These are phyloP conservation scores for Lactifluus echinatus DNA, from an alignment of 768 basidiomycete genomes.

Conservation along the genomic window DNA sequence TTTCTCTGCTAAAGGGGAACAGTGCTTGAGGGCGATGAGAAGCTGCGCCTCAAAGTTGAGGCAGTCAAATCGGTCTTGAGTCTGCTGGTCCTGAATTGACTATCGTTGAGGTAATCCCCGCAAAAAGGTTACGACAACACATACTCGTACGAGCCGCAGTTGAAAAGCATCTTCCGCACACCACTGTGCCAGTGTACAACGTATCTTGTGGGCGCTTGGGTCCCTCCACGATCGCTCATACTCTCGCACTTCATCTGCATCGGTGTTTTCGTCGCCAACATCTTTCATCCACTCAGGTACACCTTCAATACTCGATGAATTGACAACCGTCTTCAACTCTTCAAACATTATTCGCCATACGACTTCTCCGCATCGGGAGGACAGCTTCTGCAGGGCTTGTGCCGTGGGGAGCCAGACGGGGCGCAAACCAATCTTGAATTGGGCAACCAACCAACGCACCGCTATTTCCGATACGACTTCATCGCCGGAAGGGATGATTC, in stretches of 20 bases:
- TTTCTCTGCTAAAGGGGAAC: conserved; percentile 68
- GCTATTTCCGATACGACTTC: conserved; percentile 53
- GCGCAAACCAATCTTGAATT: conserved; percentile 87
- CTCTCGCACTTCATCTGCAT: conserved; percentile 39
- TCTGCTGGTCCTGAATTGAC: conserved; percentile 31
- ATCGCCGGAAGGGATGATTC: conserved; percentile 48
- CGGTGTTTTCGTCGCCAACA: conserved; percentile 21
- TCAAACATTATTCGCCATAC: conserved; percentile 67
- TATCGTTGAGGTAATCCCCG: background rate
- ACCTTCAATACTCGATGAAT: conserved; percentile 15
- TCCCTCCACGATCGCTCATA: conserved; percentile 73
- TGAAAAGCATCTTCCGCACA: conserved; percentile 27
- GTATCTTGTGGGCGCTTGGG: conserved; percentile 57
- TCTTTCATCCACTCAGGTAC: conserved; percentile 25
- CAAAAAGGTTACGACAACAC: conserved; percentile 1
- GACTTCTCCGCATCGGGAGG: conserved; percentile 51
- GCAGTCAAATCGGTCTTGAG: conserved; percentile 56
- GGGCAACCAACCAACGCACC: conserved; percentile 68
- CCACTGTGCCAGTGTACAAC: conserved; percentile 43
- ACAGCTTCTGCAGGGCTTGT: conserved; percentile 47
- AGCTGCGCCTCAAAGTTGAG: conserved; percentile 77
- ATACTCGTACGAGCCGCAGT: conserved; percentile 30
- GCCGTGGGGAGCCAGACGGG: conserved; percentile 85
- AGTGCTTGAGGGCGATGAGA: conserved; percentile 58
- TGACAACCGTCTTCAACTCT: conserved; percentile 39